A percentile compares a stretch with the other conserved stretches of the same genome.
Conservation (phyloP, 345 rosid species). For the sweet orange (Citrus sinensis) region DNA sequence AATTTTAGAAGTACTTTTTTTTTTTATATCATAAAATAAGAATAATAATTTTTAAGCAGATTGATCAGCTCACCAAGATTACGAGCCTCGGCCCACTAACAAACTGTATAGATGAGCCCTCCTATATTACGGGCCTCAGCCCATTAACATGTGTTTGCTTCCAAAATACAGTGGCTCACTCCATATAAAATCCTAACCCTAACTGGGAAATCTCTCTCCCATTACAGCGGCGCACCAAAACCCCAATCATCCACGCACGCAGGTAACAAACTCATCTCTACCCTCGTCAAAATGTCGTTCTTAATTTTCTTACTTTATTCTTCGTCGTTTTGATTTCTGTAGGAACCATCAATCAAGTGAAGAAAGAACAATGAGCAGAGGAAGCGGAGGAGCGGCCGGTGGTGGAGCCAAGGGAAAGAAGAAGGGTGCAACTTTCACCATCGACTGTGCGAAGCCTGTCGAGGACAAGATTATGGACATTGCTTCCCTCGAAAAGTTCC, state of each 20-base stretch:
- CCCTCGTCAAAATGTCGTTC: background rate
- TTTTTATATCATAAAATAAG: too few species aligned
- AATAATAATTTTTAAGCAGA: too few species aligned
- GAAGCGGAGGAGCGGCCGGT: conserved; percentile 17
- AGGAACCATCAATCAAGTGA: background rate
- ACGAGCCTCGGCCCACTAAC: background rate
- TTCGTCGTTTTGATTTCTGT: background rate
- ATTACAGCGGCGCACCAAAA: conserved; percentile 18
- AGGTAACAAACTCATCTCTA: background rate
- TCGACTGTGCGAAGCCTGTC: conserved; percentile 73
- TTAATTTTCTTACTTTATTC: background rate
- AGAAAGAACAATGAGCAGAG: conserved; percentile 28
- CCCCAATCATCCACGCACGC: background rate
- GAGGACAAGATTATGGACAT: conserved; percentile 81
- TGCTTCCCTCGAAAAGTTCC: conserved; percentile 74
- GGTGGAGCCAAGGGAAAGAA: conserved; percentile 46
- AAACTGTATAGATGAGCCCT: too few species aligned
- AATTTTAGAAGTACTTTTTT: too few species aligned
- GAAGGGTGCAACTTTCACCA: conserved; percentile 55
- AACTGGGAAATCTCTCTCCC: background rate
- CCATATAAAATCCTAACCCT: conserved; percentile 20
- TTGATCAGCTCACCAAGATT: too few species aligned
- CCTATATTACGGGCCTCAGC: background rate
- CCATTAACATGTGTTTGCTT: background rate
- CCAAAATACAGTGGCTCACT: background rate